phyloP scores from a whole-genome alignment of 225 moss, liverwort and hornwort genomes.

The Climacium dendroides region DNA sequence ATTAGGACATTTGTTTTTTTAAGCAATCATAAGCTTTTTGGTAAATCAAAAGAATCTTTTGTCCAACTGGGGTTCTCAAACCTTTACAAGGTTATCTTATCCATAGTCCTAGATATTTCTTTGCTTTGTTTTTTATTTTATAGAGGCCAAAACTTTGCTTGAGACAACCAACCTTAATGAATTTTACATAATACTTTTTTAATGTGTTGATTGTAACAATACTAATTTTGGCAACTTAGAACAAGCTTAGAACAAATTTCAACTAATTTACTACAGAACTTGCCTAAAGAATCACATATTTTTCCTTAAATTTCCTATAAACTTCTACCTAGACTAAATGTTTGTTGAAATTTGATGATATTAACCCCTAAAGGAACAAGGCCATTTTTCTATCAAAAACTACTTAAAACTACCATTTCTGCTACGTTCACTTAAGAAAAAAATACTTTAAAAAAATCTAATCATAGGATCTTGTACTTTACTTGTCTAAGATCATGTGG shows the following conservation, averaged over 20 bases:
- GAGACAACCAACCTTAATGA: fast-evolving
- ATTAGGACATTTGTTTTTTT: neutral
- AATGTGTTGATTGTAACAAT: neutral
- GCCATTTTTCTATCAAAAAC: too few relatives aligned
- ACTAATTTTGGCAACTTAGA: neutral
- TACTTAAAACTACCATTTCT: too few relatives aligned
- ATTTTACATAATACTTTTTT: neutral
- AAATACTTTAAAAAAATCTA: too few relatives aligned
- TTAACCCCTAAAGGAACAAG: too few relatives aligned
- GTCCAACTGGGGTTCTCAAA: too few relatives aligned
- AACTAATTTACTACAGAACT: too few relatives aligned
- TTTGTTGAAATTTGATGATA: neutral
- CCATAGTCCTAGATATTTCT: neutral
- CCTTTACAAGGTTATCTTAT: neutral
- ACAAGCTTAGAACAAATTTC: neutral
- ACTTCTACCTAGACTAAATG: neutral
- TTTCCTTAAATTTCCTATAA: neutral
- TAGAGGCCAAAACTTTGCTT: fast-evolving
- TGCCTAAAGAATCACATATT: too few relatives aligned
- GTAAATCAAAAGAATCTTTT: neutral
- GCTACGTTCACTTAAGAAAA: too few relatives aligned
- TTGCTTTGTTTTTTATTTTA: neutral
- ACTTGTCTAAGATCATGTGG: too few relatives aligned
- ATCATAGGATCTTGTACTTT: too few relatives aligned
- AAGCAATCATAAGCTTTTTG: neutral